Conservation (phyloP, 768 basidiomycete genomes). For the Trametes elegans region DNA sequence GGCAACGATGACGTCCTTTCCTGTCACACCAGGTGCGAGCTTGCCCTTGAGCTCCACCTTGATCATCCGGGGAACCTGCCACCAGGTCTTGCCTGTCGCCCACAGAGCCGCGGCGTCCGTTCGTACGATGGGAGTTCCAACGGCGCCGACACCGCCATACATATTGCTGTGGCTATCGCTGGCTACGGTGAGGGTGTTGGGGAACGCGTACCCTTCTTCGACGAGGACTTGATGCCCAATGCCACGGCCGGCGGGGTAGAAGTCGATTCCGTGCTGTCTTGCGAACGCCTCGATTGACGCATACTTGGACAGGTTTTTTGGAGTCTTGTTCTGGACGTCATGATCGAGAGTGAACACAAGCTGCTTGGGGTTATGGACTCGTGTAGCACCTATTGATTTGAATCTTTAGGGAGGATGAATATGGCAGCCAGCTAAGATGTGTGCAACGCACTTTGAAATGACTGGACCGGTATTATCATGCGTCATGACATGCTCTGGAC, state of each 20-base stretch:
- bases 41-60: constrained; percentile 87
- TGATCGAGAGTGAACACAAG: constrained; percentile 97
- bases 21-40: constrained; percentile 87
- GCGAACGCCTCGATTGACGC: constrained; percentile 90
- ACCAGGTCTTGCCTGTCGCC: constrained; percentile 99
- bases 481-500: constrained; percentile 97
- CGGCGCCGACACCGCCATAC: constrained; percentile 97
- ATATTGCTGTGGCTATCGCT: constrained; percentile 98
- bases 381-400: constrained; percentile 89
- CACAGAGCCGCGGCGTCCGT: constrained; percentile 94
- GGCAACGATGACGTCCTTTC: constrained; percentile 98
- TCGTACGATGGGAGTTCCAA: constrained; percentile 96
- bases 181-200: constrained; percentile 91
- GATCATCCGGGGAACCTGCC: constrained; percentile 97
- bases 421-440: neutral
- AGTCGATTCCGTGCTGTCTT: constrained; percentile 80
- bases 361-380: constrained; percentile 76
- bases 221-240: constrained; percentile 98
- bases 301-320: constrained; percentile 91
- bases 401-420: constrained; percentile 57
- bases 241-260: constrained; percentile 95
- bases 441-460: constrained; percentile 79
- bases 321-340: constrained; percentile 93
- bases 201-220: constrained; percentile 98
- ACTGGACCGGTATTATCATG: constrained; percentile 99